These are phyloP conservation scores for Scenedesmus sp. DNA, from an alignment of 163 green algal genomes.

Conservation along the genomic window DNA sequence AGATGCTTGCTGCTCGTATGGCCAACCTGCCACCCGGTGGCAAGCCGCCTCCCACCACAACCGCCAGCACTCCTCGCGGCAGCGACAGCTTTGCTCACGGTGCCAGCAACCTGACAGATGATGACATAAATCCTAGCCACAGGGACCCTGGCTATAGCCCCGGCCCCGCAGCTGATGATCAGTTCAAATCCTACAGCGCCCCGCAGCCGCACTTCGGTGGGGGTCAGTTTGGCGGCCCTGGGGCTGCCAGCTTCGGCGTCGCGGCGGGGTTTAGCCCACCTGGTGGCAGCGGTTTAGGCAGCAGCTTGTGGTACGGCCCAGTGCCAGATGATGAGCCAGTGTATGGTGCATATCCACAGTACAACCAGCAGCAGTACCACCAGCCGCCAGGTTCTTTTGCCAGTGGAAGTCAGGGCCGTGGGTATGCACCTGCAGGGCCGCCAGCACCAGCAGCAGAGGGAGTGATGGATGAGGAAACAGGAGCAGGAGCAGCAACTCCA, in stretches of 20 bases:
- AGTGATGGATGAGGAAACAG: neutral
- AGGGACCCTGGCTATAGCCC: neutral
- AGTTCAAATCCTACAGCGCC: neutral
- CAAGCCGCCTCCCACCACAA: neutral
- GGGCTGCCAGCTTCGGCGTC: neutral
- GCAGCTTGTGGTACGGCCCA: neutral
- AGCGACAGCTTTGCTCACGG: neutral
- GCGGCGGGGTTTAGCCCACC: neutral
- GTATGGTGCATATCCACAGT: neutral
- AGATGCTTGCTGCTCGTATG: neutral
- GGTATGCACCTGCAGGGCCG: neutral
- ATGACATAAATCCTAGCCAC: neutral
- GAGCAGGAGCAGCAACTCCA: neutral
- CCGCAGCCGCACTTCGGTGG: neutral
- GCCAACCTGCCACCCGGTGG: neutral
- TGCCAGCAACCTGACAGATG: neutral
- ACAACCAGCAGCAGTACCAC: neutral
- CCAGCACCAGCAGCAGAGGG: neutral
- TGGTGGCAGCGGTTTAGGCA: neutral
- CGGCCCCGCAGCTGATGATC: neutral
- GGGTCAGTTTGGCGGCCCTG: neutral
- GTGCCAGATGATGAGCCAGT: neutral
- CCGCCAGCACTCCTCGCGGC: neutral
- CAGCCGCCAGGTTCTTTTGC: neutral
- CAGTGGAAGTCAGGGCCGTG: neutral